Evolutionary conservation across 2,329 filamentous ascomycete genomes (phyloP).

Genomic region (Fusarium sp.): DNA sequence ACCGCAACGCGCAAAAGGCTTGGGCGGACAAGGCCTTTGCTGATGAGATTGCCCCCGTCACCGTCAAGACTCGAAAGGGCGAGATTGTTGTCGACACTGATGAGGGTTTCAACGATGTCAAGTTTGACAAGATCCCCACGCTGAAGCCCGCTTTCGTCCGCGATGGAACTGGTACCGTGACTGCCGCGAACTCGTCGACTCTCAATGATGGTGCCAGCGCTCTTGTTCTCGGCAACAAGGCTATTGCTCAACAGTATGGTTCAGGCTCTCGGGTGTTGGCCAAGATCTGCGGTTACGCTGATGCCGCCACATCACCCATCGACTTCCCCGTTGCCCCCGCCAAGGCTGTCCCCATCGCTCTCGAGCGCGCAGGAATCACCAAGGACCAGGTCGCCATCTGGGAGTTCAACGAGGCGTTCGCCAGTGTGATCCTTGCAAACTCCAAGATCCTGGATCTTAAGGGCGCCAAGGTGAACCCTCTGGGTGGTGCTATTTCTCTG

Average conservation of each 20-base stretch:
- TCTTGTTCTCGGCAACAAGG: conserved; percentile 84
- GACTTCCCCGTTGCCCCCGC: conserved; percentile 95
- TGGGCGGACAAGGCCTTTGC: conserved; percentile 87
- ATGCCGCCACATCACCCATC: conserved; percentile 89
- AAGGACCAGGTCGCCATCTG: conserved; percentile 93
- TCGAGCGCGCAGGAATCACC: conserved; percentile 88
- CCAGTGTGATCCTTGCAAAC: conserved; percentile 94
- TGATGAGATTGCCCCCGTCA: conserved; percentile 91
- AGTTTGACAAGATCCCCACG: conserved; percentile 85
- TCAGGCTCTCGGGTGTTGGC: conserved; percentile 85
- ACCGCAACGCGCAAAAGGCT: conserved; percentile 88
- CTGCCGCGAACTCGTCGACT: conserved; percentile 92
- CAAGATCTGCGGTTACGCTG: conserved; percentile 84
- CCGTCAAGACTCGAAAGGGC: conserved; percentile 85
- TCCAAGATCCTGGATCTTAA: conserved; percentile 90
- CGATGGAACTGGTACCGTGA: conserved; percentile 89
- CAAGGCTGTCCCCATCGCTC: conserved; percentile 89
- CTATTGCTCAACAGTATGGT: conserved; percentile 84
- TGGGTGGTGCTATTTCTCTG: conserved; percentile 91
- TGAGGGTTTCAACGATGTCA: conserved; percentile 89
- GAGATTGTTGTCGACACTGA: conserved; percentile 83
- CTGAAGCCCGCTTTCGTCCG: conserved; percentile 92
- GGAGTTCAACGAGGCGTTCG: conserved; percentile 99
- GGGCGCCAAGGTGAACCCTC: conserved; percentile 83
- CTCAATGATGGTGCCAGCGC: conserved; percentile 96